Conservation (phyloP, 331 rosid species). For the Quercus tomentella region DNA sequence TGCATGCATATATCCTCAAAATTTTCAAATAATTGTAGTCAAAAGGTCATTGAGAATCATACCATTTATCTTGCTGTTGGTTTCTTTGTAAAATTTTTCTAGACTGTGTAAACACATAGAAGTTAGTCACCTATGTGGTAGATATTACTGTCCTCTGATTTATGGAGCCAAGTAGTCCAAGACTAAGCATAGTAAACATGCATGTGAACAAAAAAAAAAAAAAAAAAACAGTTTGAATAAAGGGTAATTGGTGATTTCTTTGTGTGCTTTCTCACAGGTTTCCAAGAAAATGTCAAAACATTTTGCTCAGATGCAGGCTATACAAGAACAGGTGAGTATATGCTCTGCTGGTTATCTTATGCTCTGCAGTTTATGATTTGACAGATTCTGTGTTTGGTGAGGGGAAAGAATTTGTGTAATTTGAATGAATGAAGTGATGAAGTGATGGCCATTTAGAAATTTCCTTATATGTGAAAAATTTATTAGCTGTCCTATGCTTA, state of each 20-base stretch:
- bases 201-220: background rate
- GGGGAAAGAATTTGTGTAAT: background rate
- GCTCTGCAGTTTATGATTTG: slow-evolving; percentile 7
- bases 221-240: background rate
- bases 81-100: background rate
- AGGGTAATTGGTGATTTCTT: background rate
- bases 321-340: slow-evolving; percentile 74
- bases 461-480: background rate
- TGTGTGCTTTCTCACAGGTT: slow-evolving; percentile 41
- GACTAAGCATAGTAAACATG: background rate
- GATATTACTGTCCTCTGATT: background rate
- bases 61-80: background rate
- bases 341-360: background rate
- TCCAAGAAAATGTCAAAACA: slow-evolving; percentile 71
- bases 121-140: background rate
- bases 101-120: background rate
- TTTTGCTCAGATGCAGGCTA: slow-evolving; percentile 58
- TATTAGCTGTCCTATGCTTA: background rate
- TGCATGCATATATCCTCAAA: background rate
- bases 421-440: background rate
- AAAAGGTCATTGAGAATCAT: background rate
- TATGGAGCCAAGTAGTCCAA: background rate
- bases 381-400: background rate
- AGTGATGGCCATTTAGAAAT: slow-evolving; percentile 4
- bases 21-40: background rate